Percentiles rank a stretch among this genome's conserved stretches.
These are phyloP conservation scores for Dictyostelium purpureum DNA, from an alignment of 78 protist genomes.

Conservation along the genomic window DNA sequence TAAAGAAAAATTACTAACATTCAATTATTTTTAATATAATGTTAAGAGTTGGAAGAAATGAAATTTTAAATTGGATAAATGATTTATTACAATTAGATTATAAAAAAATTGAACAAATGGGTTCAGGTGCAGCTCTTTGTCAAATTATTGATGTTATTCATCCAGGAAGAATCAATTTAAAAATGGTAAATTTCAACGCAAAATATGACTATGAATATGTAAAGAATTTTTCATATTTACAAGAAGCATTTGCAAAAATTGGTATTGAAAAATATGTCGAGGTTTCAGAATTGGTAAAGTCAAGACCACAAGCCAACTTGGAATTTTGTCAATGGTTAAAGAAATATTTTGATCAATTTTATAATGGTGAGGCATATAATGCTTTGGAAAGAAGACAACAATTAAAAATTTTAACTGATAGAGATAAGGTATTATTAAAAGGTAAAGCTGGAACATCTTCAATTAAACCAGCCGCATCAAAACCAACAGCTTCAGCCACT, in stretches of 20 bases:
- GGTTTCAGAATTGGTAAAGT: conserved; percentile 88
- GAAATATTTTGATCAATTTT: conserved; percentile 72
- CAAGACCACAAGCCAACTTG: conserved; percentile 93
- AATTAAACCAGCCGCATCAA: conserved; percentile 34
- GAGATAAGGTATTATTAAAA: not conserved
- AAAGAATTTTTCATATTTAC: conserved; percentile 91
- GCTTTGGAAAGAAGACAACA: conserved; percentile 51
- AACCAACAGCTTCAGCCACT: conserved; percentile 10
- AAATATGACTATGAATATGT: conserved; percentile 91
- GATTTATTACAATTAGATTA: conserved; percentile 79
- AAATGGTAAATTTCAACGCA: conserved; percentile 87
- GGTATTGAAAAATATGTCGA: conserved; percentile 85
- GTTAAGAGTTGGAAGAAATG: conserved; percentile 64
- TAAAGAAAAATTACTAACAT: too few species aligned
- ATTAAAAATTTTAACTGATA: conserved; percentile 3
- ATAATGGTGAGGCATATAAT: conserved; percentile 74
- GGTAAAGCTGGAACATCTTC: conserved; percentile 11
- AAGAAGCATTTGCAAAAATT: conserved; percentile 74
- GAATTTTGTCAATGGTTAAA: conserved; percentile 97
- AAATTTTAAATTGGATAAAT: conserved; percentile 89
- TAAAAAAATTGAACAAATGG: conserved; percentile 86
- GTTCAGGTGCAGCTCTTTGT: conserved; percentile 88
- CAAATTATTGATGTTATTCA: conserved; percentile 82
- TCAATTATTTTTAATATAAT: too few species aligned
- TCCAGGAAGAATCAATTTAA: conserved; percentile 76